Percentiles rank a stretch among this genome's conserved stretches.
phyloP scores from a whole-genome alignment of 2,329 filamentous ascomycete genomes.

The Ilyonectria destructans region DNA sequence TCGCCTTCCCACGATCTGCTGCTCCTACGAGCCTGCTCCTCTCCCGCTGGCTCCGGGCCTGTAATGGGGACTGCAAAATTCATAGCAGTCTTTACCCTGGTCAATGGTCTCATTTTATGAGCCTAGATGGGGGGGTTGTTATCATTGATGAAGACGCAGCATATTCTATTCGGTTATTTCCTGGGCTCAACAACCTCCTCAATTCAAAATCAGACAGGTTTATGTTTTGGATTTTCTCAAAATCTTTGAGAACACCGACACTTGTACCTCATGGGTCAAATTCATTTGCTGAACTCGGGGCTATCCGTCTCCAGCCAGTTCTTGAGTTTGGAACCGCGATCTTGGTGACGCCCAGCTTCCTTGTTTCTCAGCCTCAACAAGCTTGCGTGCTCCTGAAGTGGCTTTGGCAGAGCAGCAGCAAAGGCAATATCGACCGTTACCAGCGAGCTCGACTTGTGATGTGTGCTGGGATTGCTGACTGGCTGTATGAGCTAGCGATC shows the following conservation, averaged over 20 bases:
- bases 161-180: conserved; percentile 58
- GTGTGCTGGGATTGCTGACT: conserved; percentile 50
- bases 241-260: conserved; percentile 48
- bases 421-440: conserved; percentile 22
- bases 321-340: conserved; percentile 54
- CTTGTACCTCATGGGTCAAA: conserved; percentile 33
- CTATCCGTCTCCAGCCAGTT: conserved; percentile 50
- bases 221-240: conserved; percentile 60
- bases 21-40: conserved; percentile 56
- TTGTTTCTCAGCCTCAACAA: conserved; percentile 57
- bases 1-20: conserved; percentile 64
- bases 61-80: conserved; percentile 60
- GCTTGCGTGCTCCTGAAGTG: conserved; percentile 57
- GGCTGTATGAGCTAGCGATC: conserved; percentile 49
- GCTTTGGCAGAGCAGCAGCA: conserved; percentile 49
- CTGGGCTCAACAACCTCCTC: conserved; percentile 56
- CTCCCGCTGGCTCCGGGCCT: conserved; percentile 61
- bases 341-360: conserved; percentile 61
- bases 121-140: conserved; percentile 51
- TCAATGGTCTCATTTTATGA: conserved; percentile 64
- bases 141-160: conserved; percentile 64
- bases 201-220: conserved; percentile 46
- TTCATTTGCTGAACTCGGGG: conserved; percentile 29
- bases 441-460: conserved; percentile 50
- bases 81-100: conserved; percentile 60